Base-by-base conservation (phyloP, 176 grass and related monocot species). In the Aegilops longissima region DNA sequence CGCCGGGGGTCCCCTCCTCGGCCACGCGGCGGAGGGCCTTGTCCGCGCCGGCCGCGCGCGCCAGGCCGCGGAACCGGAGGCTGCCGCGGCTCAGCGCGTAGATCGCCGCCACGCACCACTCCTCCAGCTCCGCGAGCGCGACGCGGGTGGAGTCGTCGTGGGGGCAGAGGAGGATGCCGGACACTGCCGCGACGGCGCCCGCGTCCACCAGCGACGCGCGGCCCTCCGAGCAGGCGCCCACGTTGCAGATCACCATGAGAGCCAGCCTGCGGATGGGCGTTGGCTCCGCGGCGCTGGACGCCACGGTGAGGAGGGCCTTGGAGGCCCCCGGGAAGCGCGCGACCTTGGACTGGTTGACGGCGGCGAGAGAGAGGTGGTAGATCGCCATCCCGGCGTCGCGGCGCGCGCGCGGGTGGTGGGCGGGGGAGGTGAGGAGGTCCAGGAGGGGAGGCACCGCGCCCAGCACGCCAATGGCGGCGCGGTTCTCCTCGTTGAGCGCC, bases 1-100 rank as follows among this genome's bases (percentile, higher is more conserved):
- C 87, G 10, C 82, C 87, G 8, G 79, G 38, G 35, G 44, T n/a
- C 47, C 77, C 66, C 11, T 82, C 80, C 18, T 90, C 94, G 21
- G 79, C 85, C 62, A 99, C 94, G 76, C 87, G 84, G 16, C 83
- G 86, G 56, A 99, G 90, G 12, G 87, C 87, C 17, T 16, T 38
- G 67, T 96, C 92, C 1, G 85, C 94, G 9, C 90, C 87, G 0
- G 97, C 94, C 0, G 84, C 97, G 51, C 86, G 92, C 21, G 94
- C 94, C 20, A 97, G 72, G 5, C 94, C 83, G 6, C 94, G 92
- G 83, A 99, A 99, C 42, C 97, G 87, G 6, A 92, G 73, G 86
- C 92, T 93, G 80, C 90, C 85, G 16, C 86, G 84, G 81, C 97
- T 97, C 92, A 99, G 88, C 17, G 89, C 94, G 80, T 99, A 99